A percentile compares a stretch with the other conserved stretches of the same genome.
These are phyloP conservation scores for Saccharomycopsis javanensis DNA, from an alignment of 805 yeast species.

Conservation along the genomic window DNA sequence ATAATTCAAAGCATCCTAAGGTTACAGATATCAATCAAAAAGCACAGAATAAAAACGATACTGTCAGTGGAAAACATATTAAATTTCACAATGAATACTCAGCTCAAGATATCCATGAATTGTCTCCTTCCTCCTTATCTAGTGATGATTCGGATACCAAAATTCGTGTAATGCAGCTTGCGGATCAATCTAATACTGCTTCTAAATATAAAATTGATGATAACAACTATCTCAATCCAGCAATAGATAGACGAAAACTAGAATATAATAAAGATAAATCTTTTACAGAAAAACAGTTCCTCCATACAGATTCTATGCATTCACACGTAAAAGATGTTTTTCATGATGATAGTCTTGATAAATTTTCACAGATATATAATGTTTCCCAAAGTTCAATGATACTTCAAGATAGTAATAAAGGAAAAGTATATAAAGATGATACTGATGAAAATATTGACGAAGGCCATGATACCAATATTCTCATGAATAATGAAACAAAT, in stretches of 20 bases:
- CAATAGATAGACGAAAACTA: neutral
- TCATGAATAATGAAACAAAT: conserved; percentile 9
- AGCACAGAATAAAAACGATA: too few relatives aligned
- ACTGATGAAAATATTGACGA: conserved; percentile 5
- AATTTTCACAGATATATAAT: neutral
- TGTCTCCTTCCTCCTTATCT: neutral
- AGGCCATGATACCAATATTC: conserved; percentile 2
- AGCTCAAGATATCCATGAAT: neutral
- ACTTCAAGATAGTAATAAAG: conserved; percentile 3
- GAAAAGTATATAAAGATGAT: neutral
- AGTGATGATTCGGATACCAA: neutral
- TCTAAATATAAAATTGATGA: neutral
- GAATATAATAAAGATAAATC: neutral
- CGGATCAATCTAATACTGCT: neutral
- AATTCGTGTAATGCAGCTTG: neutral
- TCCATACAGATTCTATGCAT: neutral
- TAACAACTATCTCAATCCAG: neutral
- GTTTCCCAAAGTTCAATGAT: conserved; percentile 1
- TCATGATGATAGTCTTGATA: neutral
- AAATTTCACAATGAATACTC: neutral
- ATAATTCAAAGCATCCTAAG: neutral
- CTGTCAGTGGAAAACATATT: neutral
- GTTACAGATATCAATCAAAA: neutral
- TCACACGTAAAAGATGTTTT: neutral
- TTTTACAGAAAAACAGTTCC: neutral